phyloP scores from a whole-genome alignment of 2,329 filamentous ascomycete genomes.

The Cladorrhinum sp. region DNA sequence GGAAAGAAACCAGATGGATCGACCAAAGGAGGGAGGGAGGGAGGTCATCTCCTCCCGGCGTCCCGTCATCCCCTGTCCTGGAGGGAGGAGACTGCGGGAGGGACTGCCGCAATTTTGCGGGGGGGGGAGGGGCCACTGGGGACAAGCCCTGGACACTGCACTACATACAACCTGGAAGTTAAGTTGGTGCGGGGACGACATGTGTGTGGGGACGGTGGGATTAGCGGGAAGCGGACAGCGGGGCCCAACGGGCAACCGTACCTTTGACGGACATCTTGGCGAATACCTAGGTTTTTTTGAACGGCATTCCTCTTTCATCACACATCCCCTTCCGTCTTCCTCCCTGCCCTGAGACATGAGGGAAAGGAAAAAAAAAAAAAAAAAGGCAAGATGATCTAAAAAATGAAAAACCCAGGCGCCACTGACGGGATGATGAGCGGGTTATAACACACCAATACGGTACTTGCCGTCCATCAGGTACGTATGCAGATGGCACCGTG shows the following conservation, averaged over 20 bases:
- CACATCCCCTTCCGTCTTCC: too few species aligned
- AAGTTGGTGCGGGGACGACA: too few species aligned
- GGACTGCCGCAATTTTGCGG: background rate
- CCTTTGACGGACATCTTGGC: background rate
- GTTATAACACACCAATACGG: too few species aligned
- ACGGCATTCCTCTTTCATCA: too few species aligned
- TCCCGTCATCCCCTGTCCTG: background rate
- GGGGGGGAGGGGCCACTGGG: too few species aligned
- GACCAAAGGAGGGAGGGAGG: background rate
- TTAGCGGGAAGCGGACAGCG: background rate
- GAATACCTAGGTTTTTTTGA: background rate
- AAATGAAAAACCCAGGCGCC: background rate
- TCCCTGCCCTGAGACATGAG: too few species aligned
- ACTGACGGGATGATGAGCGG: background rate
- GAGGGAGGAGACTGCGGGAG: background rate
- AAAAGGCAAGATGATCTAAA: too few species aligned
- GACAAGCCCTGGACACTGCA: too few species aligned
- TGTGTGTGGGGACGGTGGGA: too few species aligned
- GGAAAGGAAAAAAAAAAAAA: too few species aligned
- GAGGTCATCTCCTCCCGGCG: background rate
- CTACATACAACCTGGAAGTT: too few species aligned
- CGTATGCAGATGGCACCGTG: background rate
- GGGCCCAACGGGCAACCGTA: background rate
- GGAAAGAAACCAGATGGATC: background rate
- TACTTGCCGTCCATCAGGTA: background rate